A percentile compares a stretch with the other conserved stretches of the same genome.
These are phyloP conservation scores for Aquilaria malaccensis DNA, from an alignment of 345 rosid genomes.

Conservation along the genomic window DNA sequence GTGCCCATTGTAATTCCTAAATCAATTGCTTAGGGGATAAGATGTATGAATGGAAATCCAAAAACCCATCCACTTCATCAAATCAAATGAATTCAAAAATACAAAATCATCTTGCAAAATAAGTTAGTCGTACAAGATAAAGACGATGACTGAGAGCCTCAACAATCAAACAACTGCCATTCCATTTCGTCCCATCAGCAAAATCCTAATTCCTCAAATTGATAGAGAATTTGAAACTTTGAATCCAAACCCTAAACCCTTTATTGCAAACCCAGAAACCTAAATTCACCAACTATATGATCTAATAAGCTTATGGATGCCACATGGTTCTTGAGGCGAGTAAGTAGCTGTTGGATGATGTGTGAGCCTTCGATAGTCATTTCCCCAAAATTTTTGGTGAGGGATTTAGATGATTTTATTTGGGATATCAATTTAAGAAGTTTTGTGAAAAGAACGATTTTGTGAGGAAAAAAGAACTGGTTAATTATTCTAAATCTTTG, in stretches of 20 bases:
- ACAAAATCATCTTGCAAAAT: constrained; percentile 46
- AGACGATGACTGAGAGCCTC: constrained; percentile 31
- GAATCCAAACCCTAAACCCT: constrained; percentile 28
- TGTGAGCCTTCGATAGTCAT: too few species aligned
- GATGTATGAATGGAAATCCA: background rate
- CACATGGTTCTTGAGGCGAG: too few species aligned
- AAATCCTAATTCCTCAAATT: constrained; percentile 26
- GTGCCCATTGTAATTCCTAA: too few species aligned
- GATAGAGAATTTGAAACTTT: background rate
- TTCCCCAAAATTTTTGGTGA: too few species aligned
- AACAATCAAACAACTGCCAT: constrained; percentile 34
- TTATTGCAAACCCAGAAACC: background rate
- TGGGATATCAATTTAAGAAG: too few species aligned
- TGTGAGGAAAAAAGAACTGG: too few species aligned
- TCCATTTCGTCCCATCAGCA: constrained; percentile 6
- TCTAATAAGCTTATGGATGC: constrained; percentile 6
- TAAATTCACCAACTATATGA: constrained; percentile 11
- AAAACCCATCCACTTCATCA: background rate
- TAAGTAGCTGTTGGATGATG: too few species aligned
- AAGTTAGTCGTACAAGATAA: constrained; percentile 37
- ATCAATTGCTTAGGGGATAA: background rate
- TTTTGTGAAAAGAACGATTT: too few species aligned
- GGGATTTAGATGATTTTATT: too few species aligned
- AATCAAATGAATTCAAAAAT: background rate
- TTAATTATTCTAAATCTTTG: too few species aligned